Evolutionary conservation across 352 stramenopile species (phyloP).

Genomic region (Saprolegnia diclina): DNA sequence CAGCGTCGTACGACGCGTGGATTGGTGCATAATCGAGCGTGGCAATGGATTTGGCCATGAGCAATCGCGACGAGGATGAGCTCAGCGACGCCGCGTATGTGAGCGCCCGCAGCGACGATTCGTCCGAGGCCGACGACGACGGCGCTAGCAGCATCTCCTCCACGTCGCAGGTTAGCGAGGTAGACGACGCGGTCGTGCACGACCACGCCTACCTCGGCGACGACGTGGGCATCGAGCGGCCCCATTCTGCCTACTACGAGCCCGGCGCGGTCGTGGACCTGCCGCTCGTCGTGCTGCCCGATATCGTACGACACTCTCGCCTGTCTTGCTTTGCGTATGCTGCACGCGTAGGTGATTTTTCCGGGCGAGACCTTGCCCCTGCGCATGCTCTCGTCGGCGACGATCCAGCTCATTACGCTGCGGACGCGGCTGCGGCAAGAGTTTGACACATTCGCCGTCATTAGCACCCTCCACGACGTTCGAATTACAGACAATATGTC

Average conservation of each 20-base stretch:
- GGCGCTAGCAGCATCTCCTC: neutral
- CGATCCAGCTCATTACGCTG: slow-evolving; percentile 29
- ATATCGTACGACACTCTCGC: slow-evolving; percentile 46
- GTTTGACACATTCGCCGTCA: slow-evolving; percentile 21
- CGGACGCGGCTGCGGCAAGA: slow-evolving; percentile 14
- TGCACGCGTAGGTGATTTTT: slow-evolving; percentile 60
- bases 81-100: neutral
- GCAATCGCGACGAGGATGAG: neutral
- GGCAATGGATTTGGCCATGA: neutral
- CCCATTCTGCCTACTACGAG: slow-evolving; percentile 42
- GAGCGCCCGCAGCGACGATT: neutral
- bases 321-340: neutral
- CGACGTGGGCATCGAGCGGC: slow-evolving; percentile 53
- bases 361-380: slow-evolving; percentile 70
- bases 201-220: slow-evolving; percentile 67
- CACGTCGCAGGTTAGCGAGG: neutral
- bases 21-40: too few species aligned
- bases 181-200: slow-evolving; percentile 3
- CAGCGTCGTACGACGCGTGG: too few species aligned
- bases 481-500: too few species aligned
- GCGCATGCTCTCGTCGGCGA: slow-evolving; percentile 60
- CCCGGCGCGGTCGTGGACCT: slow-evolving; percentile 49
- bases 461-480: slow-evolving; percentile 9
- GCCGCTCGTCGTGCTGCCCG: slow-evolving; percentile 62
- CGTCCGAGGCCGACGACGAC: neutral